phyloP scores from a whole-genome alignment of 495 filamentous ascomycete species.

The Xylaria grammica region DNA sequence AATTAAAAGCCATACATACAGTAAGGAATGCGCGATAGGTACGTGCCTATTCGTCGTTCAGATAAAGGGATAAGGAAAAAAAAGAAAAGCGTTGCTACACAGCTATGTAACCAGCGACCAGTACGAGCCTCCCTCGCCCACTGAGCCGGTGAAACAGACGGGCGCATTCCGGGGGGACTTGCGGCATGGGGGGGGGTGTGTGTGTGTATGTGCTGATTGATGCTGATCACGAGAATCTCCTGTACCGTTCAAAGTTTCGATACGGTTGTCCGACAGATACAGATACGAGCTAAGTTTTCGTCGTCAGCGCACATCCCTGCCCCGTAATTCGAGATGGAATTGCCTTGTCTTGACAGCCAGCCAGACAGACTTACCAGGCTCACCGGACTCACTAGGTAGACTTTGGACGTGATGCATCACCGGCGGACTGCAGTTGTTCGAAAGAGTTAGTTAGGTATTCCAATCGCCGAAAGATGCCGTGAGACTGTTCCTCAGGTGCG shows the following conservation, averaged over 20 bases:
- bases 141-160: not conserved
- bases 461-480: no score
- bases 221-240: not conserved
- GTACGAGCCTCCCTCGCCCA: not conserved
- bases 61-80: no score
- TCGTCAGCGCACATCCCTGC: not conserved
- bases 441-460: no score
- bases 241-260: conserved; percentile 5
- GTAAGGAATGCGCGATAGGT: no score
- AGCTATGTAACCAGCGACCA: not conserved
- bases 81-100: not conserved
- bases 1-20: no score
- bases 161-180: not conserved
- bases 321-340: not conserved
- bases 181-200: not conserved
- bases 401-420: no score
- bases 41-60: no score
- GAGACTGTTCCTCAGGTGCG: no score
- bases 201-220: not conserved
- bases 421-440: no score
- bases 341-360: no score
- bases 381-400: no score
- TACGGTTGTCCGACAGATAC: conserved; percentile 5
- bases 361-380: no score
- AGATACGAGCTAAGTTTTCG: conserved; percentile 6